Percentiles rank a stretch among this genome's conserved stretches.
phyloP scores from a whole-genome alignment of 2,329 filamentous ascomycete species.

The Davidsoniella virescens region DNA sequence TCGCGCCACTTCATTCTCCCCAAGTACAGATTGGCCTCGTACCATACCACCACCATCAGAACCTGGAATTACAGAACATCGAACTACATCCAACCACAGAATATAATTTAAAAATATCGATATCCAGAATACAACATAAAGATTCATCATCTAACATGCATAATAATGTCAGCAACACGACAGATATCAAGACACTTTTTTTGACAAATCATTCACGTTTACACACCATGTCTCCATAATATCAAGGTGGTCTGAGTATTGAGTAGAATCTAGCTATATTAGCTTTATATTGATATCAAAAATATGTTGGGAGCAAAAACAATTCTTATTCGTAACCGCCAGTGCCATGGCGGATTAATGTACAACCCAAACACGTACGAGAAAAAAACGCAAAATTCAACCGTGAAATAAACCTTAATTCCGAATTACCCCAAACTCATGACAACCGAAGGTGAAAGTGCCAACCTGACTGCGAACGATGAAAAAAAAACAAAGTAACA shows the following conservation, averaged over 20 bases:
- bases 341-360: constrained; percentile 54
- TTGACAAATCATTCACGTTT: too few relatives aligned
- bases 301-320: constrained; percentile 12
- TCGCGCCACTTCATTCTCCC: too few relatives aligned
- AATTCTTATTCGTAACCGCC: constrained; percentile 43
- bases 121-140: not conserved
- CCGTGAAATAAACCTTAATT: constrained; percentile 45
- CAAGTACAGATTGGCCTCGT: too few relatives aligned
- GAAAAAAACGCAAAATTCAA: constrained; percentile 35
- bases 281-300: constrained; percentile 10
- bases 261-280: not conserved
- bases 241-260: too few relatives aligned
- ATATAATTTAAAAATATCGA: too few relatives aligned
- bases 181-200: too few relatives aligned
- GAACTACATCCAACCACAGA: too few relatives aligned
- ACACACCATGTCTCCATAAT: too few relatives aligned
- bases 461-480: constrained; percentile 33
- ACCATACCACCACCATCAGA: too few relatives aligned
- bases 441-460: constrained; percentile 48
- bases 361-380: constrained; percentile 48
- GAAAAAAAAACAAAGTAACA: constrained; percentile 37
- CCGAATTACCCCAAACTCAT: constrained; percentile 66
- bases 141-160: not conserved
- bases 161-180: too few relatives aligned
- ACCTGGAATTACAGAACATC: too few relatives aligned